phyloP scores from a whole-genome alignment of 1,284 basidiomycete genomes.

The Moesziomyces sp. region DNA sequence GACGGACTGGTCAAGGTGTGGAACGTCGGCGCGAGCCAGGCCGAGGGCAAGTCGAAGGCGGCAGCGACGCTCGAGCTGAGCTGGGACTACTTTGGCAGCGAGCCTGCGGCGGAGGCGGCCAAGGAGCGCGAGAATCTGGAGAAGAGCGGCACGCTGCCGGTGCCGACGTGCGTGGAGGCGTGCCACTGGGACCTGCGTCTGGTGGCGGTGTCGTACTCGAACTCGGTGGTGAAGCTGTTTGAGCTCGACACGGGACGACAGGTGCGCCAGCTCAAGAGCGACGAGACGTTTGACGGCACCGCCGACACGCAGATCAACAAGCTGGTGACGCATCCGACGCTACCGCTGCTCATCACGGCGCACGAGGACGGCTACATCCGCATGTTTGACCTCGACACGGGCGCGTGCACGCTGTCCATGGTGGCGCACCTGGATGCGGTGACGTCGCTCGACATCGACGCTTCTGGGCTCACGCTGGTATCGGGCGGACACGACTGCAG shows the following conservation, averaged over 20 bases:
- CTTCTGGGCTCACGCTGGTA: slow-evolving; percentile 84
- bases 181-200: slow-evolving; percentile 70
- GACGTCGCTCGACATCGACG: slow-evolving; percentile 88
- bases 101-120: slow-evolving; percentile 58
- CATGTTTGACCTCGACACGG: slow-evolving; percentile 84
- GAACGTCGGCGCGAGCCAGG: slow-evolving; percentile 71
- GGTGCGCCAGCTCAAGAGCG: slow-evolving; percentile 75
- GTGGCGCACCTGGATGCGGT: slow-evolving; percentile 90
- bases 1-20: slow-evolving; percentile 94
- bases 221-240: slow-evolving; percentile 88
- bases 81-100: slow-evolving; percentile 77
- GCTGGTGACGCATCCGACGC: slow-evolving; percentile 88
- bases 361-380: slow-evolving; percentile 94
- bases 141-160: slow-evolving; percentile 66
- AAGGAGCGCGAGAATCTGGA: slow-evolving; percentile 69
- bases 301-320: slow-evolving; percentile 84
- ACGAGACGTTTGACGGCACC: slow-evolving; percentile 73
- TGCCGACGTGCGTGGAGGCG: slow-evolving; percentile 85
- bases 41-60: neutral
- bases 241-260: slow-evolving; percentile 87
- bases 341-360: slow-evolving; percentile 85
- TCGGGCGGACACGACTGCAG: slow-evolving; percentile 94
- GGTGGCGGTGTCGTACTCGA: slow-evolving; percentile 82
- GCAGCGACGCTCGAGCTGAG: slow-evolving; percentile 70
- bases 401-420: slow-evolving; percentile 87